Evolutionary conservation across 2,329 filamentous ascomycete genomes (phyloP).

Genomic region (Cladosporium sp.): DNA sequence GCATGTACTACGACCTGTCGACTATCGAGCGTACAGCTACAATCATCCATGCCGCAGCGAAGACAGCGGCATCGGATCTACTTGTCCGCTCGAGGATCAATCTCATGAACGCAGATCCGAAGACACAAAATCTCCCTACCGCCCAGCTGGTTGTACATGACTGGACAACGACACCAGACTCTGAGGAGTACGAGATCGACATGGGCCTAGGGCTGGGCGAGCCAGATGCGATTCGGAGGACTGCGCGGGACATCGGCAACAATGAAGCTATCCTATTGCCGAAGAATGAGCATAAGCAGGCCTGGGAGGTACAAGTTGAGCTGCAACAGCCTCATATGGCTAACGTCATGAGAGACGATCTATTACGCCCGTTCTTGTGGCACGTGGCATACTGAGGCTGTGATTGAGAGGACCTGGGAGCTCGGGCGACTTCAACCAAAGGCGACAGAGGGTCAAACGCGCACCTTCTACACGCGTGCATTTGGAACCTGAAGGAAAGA

Average conservation of each 20-base stretch:
- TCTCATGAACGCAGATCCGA: slow-evolving; percentile 14
- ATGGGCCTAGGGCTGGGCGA: slow-evolving; percentile 18
- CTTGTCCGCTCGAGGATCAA: slow-evolving; percentile 16
- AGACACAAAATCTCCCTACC: slow-evolving; percentile 2
- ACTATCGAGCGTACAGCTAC: slow-evolving; percentile 9
- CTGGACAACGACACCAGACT: slow-evolving; percentile 15
- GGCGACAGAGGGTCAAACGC: neutral
- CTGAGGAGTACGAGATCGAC: slow-evolving; percentile 11
- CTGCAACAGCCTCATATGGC: slow-evolving; percentile 14
- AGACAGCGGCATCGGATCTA: slow-evolving; percentile 8
- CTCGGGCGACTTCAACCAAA: neutral
- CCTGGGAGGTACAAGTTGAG: slow-evolving; percentile 21
- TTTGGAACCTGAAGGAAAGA: too few species aligned
- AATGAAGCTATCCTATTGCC: slow-evolving; percentile 17
- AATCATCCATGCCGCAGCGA: slow-evolving; percentile 1
- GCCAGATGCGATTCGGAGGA: slow-evolving; percentile 16
- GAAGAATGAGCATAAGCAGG: slow-evolving; percentile 9
- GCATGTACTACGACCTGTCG: slow-evolving; percentile 14
- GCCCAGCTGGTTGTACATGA: slow-evolving; percentile 17
- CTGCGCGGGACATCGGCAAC: slow-evolving; percentile 10
- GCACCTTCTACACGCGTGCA: too few species aligned
- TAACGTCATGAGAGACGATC: slow-evolving; percentile 14
- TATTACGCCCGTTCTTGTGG: neutral
- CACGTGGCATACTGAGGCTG: neutral
- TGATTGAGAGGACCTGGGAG: neutral